Conservation (phyloP, 1,284 basidiomycete genomes). For the Chalciporus sp. region DNA sequence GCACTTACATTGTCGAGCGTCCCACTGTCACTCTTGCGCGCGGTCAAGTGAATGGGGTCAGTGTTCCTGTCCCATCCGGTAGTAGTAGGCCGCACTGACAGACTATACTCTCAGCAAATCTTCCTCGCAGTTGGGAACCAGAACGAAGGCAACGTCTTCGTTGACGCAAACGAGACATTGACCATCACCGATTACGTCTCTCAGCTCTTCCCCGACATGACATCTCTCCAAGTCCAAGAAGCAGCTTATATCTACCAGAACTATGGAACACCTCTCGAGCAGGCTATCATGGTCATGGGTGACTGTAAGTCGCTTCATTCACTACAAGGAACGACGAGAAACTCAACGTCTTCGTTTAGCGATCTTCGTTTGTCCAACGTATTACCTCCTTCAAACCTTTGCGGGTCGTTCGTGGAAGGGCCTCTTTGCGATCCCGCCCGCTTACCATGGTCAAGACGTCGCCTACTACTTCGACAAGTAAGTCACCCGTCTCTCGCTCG, state of each 20-base stretch:
- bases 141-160: constrained; percentile 22
- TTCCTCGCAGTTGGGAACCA: constrained; percentile 15
- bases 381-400: not conserved
- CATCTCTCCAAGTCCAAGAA: constrained; percentile 4
- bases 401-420: not conserved
- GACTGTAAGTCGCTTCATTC: constrained; percentile 28
- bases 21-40: too few relatives aligned
- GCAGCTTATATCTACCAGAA: constrained; percentile 14
- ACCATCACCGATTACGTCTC: constrained; percentile 21
- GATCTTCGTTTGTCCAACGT: not conserved
- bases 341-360: not conserved
- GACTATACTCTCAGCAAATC: constrained; percentile 13
- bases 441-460: not conserved
- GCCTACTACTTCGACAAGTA: not conserved
- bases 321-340: too few relatives aligned
- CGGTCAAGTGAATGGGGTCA: too few relatives aligned
- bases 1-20: too few relatives aligned
- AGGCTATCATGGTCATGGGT: constrained; percentile 19
- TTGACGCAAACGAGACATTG: constrained; percentile 13
- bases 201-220: constrained; percentile 25
- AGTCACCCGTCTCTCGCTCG: too few relatives aligned
- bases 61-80: too few relatives aligned
- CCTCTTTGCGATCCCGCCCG: not conserved
- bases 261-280: constrained; percentile 15
- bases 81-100: too few relatives aligned